These are phyloP conservation scores for Saccharomyces hybrid DNA, from an alignment of 1,139 yeast species.

Conservation along the genomic window DNA sequence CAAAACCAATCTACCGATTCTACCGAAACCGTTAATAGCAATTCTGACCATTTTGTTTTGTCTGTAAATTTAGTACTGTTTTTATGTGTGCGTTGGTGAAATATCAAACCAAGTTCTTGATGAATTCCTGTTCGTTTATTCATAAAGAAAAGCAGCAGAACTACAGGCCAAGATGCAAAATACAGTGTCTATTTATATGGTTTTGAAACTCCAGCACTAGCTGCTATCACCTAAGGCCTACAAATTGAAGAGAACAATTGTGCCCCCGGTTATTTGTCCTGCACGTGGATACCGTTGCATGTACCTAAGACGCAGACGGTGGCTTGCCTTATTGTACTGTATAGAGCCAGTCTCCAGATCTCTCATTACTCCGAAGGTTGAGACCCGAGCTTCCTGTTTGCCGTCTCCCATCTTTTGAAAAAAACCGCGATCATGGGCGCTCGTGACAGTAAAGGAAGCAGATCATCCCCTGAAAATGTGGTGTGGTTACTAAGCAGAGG, in stretches of 20 bases:
- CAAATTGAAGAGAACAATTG: no score
- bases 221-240: no score
- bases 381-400: neutral
- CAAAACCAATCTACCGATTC: conserved; percentile 76
- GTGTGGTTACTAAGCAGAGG: conserved; percentile 1
- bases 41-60: conserved; percentile 40
- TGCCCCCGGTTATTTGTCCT: neutral
- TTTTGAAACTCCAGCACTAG: no score
- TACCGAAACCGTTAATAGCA: conserved; percentile 89
- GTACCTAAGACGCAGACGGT: neutral
- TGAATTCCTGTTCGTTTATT: no score
- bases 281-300: neutral
- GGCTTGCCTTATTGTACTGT: neutral
- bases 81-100: neutral
- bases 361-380: neutral
- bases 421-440: neutral
- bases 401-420: neutral
- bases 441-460: neutral
- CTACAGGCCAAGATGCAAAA: no score
- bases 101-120: conserved; percentile 1
- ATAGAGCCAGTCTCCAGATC: neutral
- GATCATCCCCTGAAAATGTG: no score
- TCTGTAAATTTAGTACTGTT: conserved; percentile 2
- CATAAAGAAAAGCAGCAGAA: no score
- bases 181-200: conserved; percentile 1